Evolutionary conservation across 164 flowering plant species (phyloP).

Genomic region (Dillenia turbinata): DNA sequence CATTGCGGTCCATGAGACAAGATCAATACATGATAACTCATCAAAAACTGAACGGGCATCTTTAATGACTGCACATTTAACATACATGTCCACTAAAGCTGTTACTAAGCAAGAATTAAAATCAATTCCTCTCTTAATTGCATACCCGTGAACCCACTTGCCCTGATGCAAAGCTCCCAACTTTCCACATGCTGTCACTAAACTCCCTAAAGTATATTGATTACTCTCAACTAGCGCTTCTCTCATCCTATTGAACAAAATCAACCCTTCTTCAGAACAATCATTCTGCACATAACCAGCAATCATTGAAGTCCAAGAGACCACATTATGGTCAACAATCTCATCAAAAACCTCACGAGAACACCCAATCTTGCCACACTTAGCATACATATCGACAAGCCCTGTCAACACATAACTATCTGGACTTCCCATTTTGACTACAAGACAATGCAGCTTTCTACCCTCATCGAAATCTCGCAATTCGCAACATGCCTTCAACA

Average conservation of each 20-base stretch:
- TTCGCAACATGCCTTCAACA: constrained; percentile 66
- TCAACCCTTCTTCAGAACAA: constrained; percentile 46
- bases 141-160: constrained; percentile 69
- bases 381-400: constrained; percentile 62
- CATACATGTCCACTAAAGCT: constrained; percentile 63
- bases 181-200: constrained; percentile 58
- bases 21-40: constrained; percentile 37
- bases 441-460: constrained; percentile 49
- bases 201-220: constrained; percentile 52
- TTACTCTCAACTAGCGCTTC: constrained; percentile 42
- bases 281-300: constrained; percentile 62
- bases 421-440: constrained; percentile 46
- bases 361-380: constrained; percentile 43
- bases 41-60: constrained; percentile 60
- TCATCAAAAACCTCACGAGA: constrained; percentile 46
- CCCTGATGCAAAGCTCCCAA: constrained; percentile 68
- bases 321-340: constrained; percentile 45
- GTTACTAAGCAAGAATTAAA: constrained; percentile 36
- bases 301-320: constrained; percentile 77
- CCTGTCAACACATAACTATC: constrained; percentile 62
- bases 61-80: constrained; percentile 41
- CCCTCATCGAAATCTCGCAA: constrained; percentile 44
- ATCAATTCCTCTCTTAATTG: constrained; percentile 47
- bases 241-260: constrained; percentile 66
- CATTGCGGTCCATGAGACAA: constrained; percentile 83